Evolutionary conservation across 495 filamentous ascomycete species (phyloP), one percentile per base, ranked within the genome.

Genomic region (Beverwykella pulmonaria): DNA sequence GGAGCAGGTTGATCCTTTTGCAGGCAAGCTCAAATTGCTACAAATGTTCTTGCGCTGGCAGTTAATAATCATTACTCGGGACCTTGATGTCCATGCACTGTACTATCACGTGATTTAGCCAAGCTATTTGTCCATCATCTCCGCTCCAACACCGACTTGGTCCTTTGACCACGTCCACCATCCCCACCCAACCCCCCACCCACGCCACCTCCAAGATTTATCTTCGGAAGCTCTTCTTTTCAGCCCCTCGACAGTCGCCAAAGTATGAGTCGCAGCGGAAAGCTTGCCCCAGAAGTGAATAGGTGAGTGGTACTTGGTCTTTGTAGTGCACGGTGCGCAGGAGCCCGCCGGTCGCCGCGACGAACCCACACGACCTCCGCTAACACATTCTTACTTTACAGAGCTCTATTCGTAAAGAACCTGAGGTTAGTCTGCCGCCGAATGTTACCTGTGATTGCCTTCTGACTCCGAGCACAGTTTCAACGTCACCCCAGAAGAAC

Each of bases 331-430:
- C 22, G 20, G 36, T 73, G 56, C 15, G 8, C 39, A 22, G 9
- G 32, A 3, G 29, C 20, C 30, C 22, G 25, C 57, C 69, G 67
- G 30, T 75, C 53, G 56, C 69, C 25, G 56, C 52, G n/a, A n/a
- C 20, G 48, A 55, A 30, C 53, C 48, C 52, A 57, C 64, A 69
- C 56, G 53, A 65, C 54, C 56, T 61, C 56, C 36, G 53, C 59
- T 69, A 68, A 73, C 61, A 54, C n/a, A 14, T 44, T 54, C 0
- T 17, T 49, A 3, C 20, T 20, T 8, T 41, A 67, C 75, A 93
- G 92, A 85, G 92, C 92, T 88, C 89, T 96, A 79, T 96, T 95
- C 86, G 92, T 95, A 73, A 96, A 96, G 89, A 96, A 96, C 84
- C 83, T 96, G 80, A 94, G 90, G 91, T 93, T 77, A 67, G 88